phyloP scores from a whole-genome alignment of 148 eudicot species.

The Chenopodium album region DNA sequence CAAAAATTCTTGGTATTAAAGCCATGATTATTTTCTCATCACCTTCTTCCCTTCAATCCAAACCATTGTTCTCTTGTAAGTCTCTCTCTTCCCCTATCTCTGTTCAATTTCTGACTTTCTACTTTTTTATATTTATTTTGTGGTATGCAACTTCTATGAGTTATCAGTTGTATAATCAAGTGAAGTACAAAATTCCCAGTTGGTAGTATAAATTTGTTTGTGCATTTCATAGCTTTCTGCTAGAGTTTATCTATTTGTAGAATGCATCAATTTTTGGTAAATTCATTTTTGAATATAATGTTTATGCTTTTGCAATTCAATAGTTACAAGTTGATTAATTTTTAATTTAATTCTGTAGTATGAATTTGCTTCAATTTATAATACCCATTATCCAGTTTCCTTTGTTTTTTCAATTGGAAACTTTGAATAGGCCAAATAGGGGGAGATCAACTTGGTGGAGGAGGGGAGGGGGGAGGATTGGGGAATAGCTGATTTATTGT shows the following conservation, averaged over 20 bases:
- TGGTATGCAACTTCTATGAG: background rate
- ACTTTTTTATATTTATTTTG: background rate
- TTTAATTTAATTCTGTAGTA: background rate
- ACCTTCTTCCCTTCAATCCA: slow-evolving; percentile 28
- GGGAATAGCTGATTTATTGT: background rate
- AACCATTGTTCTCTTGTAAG: slow-evolving; percentile 25
- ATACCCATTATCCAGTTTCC: background rate
- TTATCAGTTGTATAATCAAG: background rate
- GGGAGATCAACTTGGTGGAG: background rate
- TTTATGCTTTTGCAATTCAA: background rate
- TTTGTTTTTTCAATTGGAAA: background rate
- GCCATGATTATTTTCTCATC: slow-evolving; percentile 23
- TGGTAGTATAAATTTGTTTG: background rate
- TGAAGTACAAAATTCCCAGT: background rate
- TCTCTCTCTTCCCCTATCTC: slow-evolving; percentile 1
- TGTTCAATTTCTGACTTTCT: background rate
- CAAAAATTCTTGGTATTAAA: background rate
- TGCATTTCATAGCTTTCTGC: background rate
- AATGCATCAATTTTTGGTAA: background rate
- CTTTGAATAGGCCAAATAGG: background rate
- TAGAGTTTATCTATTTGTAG: background rate
- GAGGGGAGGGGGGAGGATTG: background rate
- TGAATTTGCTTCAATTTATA: background rate
- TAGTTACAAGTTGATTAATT: background rate
- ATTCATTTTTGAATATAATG: background rate